A percentile compares a stretch with the other conserved stretches of the same genome.
phyloP scores from a whole-genome alignment of 169 alveolate species.

The Plasmodium relictum region DNA sequence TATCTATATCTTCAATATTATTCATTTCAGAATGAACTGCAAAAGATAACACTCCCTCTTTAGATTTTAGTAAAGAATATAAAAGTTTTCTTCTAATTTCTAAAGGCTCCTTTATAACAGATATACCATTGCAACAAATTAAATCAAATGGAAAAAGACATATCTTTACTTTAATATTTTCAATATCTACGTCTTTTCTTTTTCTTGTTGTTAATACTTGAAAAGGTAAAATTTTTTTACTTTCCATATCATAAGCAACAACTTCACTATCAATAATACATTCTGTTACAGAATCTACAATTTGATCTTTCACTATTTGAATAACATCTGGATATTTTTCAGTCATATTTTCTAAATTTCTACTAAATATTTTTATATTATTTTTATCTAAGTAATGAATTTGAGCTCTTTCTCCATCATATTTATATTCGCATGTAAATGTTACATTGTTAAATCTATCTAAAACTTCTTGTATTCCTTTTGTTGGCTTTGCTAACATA shows the following conservation, averaged over 20 bases:
- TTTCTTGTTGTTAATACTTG: constrained; percentile 95
- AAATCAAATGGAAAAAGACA: constrained; percentile 96
- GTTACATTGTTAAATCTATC: constrained; percentile 92
- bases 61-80: constrained; percentile 74
- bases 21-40: constrained; percentile 87
- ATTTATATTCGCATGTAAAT: constrained; percentile 98
- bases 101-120: constrained; percentile 84
- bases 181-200: constrained; percentile 94
- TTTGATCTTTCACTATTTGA: constrained; percentile 80
- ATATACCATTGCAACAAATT: constrained; percentile 91
- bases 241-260: constrained; percentile 95
- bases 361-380: constrained; percentile 89
- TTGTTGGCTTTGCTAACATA: constrained; percentile 99
- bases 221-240: constrained; percentile 95
- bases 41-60: constrained; percentile 79
- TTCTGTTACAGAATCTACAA: constrained; percentile 78
- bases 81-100: constrained; percentile 80
- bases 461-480: constrained; percentile 87
- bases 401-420: constrained; percentile 98
- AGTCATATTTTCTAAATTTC: constrained; percentile 94
- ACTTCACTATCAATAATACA: constrained; percentile 97
- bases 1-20: constrained; percentile 87
- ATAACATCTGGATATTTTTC: constrained; percentile 87
- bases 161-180: constrained; percentile 92
- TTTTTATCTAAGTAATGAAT: constrained; percentile 91